These are phyloP conservation scores for Vigna trinervia DNA, from an alignment of 306 rosid genomes.

Conservation along the genomic window DNA sequence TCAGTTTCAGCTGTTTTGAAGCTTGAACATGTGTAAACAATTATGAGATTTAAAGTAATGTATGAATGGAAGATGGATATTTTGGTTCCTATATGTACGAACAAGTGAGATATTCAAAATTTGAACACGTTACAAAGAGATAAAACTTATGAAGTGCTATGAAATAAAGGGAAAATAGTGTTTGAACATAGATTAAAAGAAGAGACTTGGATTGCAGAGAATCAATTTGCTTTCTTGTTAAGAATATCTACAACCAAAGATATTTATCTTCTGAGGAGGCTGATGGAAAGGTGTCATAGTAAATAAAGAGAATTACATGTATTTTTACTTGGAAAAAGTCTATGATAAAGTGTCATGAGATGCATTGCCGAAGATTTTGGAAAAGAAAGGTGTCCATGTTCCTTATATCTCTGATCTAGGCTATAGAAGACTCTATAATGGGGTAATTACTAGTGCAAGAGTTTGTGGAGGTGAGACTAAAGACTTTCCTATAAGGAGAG, in stretches of 20 bases:
- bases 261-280: neutral
- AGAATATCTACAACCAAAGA: neutral
- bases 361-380: neutral
- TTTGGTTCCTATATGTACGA: neutral
- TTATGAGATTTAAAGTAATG: neutral
- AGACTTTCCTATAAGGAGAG: neutral
- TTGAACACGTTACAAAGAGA: neutral
- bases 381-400: neutral
- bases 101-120: neutral
- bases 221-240: neutral
- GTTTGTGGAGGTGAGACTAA: neutral
- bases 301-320: neutral
- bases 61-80: neutral
- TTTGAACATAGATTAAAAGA: neutral
- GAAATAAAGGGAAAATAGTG: neutral
- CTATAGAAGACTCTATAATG: neutral
- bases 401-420: neutral
- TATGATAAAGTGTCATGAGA: neutral
- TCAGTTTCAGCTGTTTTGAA: neutral
- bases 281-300: neutral
- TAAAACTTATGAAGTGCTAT: neutral
- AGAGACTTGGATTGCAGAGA: neutral
- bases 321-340: neutral
- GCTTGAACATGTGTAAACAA: neutral
- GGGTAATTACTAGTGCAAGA: neutral